These are phyloP conservation scores for Salix viminalis DNA, from an alignment of 345 rosid species.

Conservation along the genomic window DNA sequence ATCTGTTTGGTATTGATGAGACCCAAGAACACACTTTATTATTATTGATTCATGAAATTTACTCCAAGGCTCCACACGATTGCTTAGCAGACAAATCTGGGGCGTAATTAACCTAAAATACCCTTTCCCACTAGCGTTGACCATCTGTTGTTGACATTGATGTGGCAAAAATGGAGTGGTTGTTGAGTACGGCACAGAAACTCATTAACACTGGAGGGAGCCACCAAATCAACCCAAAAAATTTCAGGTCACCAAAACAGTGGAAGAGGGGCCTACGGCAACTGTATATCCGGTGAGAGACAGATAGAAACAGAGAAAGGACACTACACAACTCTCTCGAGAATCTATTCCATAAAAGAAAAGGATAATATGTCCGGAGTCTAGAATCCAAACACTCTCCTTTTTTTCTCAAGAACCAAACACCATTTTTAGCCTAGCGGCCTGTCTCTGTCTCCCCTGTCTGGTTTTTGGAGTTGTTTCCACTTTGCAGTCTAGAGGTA, in stretches of 20 bases:
- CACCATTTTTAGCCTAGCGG: constrained; percentile 12
- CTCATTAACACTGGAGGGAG: constrained; percentile 36
- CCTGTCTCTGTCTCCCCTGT: not conserved
- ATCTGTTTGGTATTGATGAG: constrained; percentile 21
- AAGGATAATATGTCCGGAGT: constrained; percentile 6
- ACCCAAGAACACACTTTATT: constrained; percentile 10
- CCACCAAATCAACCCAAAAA: constrained; percentile 37
- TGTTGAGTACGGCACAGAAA: constrained; percentile 7
- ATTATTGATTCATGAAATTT: not conserved
- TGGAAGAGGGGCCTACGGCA: not conserved
- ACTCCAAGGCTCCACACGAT: not conserved
- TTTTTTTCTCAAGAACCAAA: constrained; percentile 20
- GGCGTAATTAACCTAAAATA: not conserved
- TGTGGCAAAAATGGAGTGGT: constrained; percentile 26
- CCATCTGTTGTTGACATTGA: constrained; percentile 7
- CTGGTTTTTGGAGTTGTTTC: constrained; percentile 4
- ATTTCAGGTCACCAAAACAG: constrained; percentile 30
- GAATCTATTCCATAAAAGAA: constrained; percentile 28
- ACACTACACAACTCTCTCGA: not conserved
- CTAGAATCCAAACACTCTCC: not conserved
- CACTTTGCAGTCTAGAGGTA: constrained; percentile 1
- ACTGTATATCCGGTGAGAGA: not conserved
- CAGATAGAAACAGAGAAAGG: not conserved
- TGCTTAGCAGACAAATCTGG: constrained; percentile 24
- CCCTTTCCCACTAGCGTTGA: not conserved